phyloP scores from a whole-genome alignment of 495 filamentous ascomycete species.

The Penicillium samsonianum region DNA sequence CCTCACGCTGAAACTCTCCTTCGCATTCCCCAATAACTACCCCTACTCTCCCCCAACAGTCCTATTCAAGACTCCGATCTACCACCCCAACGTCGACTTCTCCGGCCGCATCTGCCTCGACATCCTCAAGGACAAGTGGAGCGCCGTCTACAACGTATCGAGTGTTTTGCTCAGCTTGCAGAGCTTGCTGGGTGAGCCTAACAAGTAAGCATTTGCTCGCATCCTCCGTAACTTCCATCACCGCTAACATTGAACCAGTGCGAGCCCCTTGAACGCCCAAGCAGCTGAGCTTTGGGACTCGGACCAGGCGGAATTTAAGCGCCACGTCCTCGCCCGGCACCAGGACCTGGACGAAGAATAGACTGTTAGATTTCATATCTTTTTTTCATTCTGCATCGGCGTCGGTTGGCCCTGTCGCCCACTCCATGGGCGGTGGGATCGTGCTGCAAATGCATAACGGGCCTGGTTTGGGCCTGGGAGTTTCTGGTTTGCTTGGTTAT shows the following conservation, averaged over 20 bases:
- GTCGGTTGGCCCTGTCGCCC: constrained; percentile 19
- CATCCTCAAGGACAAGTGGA: constrained; percentile 99
- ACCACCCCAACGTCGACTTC: constrained; percentile 93
- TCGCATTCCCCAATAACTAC: constrained; percentile 89
- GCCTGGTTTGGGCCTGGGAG: constrained; percentile 33
- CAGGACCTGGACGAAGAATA: constrained; percentile 60
- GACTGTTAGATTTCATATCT: constrained; percentile 4
- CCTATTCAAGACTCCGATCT: constrained; percentile 90
- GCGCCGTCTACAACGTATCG: constrained; percentile 90
- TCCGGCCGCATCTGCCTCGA: constrained; percentile 92
- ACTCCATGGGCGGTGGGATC: constrained; percentile 4
- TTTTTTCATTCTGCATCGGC: constrained; percentile 24
- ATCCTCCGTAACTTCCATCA: background rate
- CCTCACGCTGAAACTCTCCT: constrained; percentile 89
- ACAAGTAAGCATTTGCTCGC: constrained; percentile 69
- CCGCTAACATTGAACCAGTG: constrained; percentile 51
- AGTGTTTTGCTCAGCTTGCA: constrained; percentile 91
- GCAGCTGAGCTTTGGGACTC: constrained; percentile 96
- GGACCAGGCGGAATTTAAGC: constrained; percentile 83
- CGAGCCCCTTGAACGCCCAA: constrained; percentile 93
- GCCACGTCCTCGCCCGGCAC: constrained; percentile 64
- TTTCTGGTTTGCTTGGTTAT: constrained; percentile 25
- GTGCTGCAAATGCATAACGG: constrained; percentile 33
- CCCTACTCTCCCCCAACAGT: constrained; percentile 92
- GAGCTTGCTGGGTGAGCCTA: constrained; percentile 93